Conservation (phyloP, 805 yeast genomes). For the Kazachstania martiniae region DNA sequence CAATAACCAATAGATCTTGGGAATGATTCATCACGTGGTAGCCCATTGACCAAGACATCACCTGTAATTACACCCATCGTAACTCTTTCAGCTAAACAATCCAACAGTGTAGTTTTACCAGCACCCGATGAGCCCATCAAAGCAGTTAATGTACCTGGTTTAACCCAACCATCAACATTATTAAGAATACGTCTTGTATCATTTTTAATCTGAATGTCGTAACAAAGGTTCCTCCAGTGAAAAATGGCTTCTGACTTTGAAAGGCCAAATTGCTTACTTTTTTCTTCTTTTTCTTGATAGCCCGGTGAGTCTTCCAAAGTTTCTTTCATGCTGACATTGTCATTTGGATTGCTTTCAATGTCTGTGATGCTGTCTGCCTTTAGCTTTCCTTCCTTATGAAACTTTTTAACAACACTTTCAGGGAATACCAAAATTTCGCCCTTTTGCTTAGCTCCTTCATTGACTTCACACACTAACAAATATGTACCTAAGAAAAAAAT, state of each 20-base stretch:
- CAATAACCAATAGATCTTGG: conserved; percentile 58
- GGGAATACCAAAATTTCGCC: neutral
- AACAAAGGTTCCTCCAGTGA: conserved; percentile 70
- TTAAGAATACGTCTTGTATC: conserved; percentile 51
- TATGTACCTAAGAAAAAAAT: neutral
- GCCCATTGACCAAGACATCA: conserved; percentile 57
- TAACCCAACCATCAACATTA: conserved; percentile 71
- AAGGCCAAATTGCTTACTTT: too few relatives aligned
- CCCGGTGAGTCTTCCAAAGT: too few relatives aligned
- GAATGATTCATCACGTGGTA: conserved; percentile 48
- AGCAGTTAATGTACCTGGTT: conserved; percentile 74
- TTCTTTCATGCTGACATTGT: too few relatives aligned
- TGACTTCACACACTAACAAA: neutral
- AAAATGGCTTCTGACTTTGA: conserved; percentile 39
- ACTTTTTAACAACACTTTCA: neutral
- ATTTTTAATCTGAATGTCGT: conserved; percentile 52
- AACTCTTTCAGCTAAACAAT: conserved; percentile 60
- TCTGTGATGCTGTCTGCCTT: too few relatives aligned
- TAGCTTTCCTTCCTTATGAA: neutral
- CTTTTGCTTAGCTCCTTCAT: neutral
- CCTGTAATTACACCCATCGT: conserved; percentile 63
- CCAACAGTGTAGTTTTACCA: conserved; percentile 66
- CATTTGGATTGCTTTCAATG: too few relatives aligned
- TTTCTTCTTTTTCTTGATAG: too few relatives aligned
- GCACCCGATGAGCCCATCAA: conserved; percentile 74